Conservation (phyloP, 768 basidiomycete species). For the Termitomyces sp. region DNA sequence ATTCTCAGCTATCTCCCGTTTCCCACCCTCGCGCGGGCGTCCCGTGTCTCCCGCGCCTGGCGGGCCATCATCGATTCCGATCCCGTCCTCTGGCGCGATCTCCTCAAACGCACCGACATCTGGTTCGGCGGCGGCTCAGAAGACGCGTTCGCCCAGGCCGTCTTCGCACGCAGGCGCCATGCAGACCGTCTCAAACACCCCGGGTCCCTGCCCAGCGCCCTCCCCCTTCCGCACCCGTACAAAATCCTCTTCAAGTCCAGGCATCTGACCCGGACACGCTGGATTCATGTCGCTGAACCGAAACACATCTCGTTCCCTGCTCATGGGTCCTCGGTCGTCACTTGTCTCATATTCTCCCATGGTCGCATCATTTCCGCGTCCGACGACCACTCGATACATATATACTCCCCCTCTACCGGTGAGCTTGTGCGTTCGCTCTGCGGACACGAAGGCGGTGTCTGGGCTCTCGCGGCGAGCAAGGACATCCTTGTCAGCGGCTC, state of each 20-base stretch:
- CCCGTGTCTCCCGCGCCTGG: conserved; percentile 88
- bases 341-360: conserved; percentile 90
- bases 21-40: conserved; percentile 76
- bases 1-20: conserved; percentile 83
- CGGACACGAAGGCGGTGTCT: conserved; percentile 95
- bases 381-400: conserved; percentile 94
- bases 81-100: conserved; percentile 82
- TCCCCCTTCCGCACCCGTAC: conserved; percentile 79
- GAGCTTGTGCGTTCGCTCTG: conserved; percentile 66
- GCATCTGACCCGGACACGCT: conserved; percentile 70
- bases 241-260: conserved; percentile 93
- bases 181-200: conserved; percentile 22
- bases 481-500: conserved; percentile 87
- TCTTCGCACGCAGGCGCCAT: conserved; percentile 56
- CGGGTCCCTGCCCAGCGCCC: conserved; percentile 25
- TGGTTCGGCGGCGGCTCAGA: conserved; percentile 91
- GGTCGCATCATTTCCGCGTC: conserved; percentile 96
- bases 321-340: conserved; percentile 87
- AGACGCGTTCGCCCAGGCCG: conserved; percentile 67
- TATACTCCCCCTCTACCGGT: conserved; percentile 87
- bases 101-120: conserved; percentile 75
- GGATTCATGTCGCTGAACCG: conserved; percentile 69
- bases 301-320: conserved; percentile 82
- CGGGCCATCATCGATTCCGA: conserved; percentile 88
- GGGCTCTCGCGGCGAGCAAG: conserved; percentile 90